Conservation (phyloP, 179 eudicot species). For the Gypsophila paniculata region DNA sequence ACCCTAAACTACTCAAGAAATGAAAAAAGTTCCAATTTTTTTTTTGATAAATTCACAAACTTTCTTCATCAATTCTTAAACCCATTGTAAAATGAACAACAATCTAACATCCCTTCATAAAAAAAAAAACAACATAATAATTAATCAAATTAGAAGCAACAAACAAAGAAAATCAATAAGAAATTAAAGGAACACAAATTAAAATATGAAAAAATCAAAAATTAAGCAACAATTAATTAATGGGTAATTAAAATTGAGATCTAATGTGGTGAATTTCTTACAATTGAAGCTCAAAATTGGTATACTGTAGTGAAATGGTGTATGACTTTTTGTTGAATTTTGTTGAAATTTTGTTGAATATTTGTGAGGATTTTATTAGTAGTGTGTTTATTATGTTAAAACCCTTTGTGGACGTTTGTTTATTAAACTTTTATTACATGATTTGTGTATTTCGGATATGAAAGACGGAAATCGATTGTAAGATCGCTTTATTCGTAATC, state of each 20-base stretch:
- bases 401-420: too few relatives aligned
- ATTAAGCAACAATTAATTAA: background rate
- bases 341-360: too few relatives aligned
- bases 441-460: too few relatives aligned
- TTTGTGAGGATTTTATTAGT: too few relatives aligned
- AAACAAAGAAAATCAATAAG: background rate
- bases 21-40: background rate
- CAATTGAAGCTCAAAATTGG: background rate
- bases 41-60: background rate
- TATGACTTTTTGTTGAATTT: too few relatives aligned
- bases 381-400: too few relatives aligned
- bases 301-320: too few relatives aligned
- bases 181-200: background rate
- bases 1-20: background rate
- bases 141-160: background rate
- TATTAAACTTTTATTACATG: too few relatives aligned
- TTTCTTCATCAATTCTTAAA: background rate
- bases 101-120: background rate
- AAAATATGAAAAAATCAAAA: too few relatives aligned
- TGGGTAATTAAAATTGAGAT: background rate
- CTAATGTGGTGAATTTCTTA: background rate
- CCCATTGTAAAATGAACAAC: background rate
- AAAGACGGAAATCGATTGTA: too few relatives aligned
- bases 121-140: background rate
- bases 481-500: too few relatives aligned